phyloP scores from a whole-genome alignment of 345 rosid species.

The Citrus trifoliata region DNA sequence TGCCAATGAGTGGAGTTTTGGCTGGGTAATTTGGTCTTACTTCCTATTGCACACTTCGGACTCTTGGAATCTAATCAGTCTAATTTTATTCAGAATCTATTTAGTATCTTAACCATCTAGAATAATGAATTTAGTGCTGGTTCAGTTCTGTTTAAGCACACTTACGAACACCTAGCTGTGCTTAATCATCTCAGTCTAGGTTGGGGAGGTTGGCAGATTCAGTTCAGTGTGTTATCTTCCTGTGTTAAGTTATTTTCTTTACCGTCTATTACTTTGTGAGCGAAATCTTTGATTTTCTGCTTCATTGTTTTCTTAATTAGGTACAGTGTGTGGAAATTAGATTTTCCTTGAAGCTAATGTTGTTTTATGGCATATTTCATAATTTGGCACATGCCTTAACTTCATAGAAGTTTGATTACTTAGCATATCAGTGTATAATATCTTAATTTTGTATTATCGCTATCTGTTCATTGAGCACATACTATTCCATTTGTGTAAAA shows the following conservation, averaged over 20 bases:
- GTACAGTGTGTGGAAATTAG: background rate
- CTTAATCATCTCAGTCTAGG: background rate
- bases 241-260: background rate
- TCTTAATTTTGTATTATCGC: background rate
- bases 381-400: background rate
- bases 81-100: background rate
- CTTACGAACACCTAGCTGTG: background rate
- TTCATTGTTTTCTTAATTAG: background rate
- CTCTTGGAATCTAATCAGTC: background rate
- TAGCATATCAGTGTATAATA: background rate
- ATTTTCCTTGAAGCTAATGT: background rate
- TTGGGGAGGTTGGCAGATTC: background rate
- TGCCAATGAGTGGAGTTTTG: background rate
- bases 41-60: background rate
- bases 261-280: background rate
- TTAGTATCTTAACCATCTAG: background rate
- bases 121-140: background rate
- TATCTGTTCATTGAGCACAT: conserved; percentile 5
- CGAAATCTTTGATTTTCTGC: background rate
- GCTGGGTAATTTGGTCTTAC: background rate
- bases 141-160: background rate
- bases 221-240: background rate
- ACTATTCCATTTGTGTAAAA: background rate
- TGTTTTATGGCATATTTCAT: background rate
- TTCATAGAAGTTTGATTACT: background rate